Conservation (phyloP, 352 stramenopile genomes). For the Phytophthora constricta region DNA sequence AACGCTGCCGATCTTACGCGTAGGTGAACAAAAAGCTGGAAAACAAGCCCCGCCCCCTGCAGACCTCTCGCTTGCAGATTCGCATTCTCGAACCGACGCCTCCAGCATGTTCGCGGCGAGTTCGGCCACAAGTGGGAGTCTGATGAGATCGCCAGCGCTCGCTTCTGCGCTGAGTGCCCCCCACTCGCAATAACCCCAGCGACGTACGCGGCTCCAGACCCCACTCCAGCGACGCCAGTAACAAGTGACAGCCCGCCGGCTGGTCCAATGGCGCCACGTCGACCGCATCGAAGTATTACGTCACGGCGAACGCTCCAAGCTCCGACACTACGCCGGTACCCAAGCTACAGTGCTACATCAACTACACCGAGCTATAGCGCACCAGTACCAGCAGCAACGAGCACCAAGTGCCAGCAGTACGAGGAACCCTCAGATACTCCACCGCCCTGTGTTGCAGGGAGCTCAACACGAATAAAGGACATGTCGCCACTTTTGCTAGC, state of each 20-base stretch:
- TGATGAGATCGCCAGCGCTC: conserved; percentile 78
- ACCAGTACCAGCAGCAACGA: conserved; percentile 8
- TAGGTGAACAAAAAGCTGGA: too few species aligned
- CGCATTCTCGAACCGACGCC: too few species aligned
- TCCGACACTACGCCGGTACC: too few species aligned
- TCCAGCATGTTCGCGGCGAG: conserved; percentile 87
- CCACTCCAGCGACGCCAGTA: conserved; percentile 22
- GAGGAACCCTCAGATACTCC: conserved; percentile 49
- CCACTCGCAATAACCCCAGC: conserved; percentile 64
- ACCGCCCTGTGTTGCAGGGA: conserved; percentile 77
- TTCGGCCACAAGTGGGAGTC: conserved; percentile 82
- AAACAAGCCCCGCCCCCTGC: too few species aligned
- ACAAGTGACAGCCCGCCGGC: too few species aligned
- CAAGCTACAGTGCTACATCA: too few species aligned
- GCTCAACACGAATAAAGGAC: too few species aligned
- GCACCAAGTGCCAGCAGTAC: conserved; percentile 55
- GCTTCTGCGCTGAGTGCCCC: conserved; percentile 86
- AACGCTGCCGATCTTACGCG: too few species aligned
- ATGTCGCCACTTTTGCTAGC: too few species aligned
- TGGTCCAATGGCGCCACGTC: too few species aligned
- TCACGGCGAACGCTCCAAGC: background rate
- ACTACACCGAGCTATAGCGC: conserved; percentile 18
- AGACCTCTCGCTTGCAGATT: too few species aligned
- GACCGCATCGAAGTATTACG: too few species aligned
- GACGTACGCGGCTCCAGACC: conserved; percentile 16